Evolutionary conservation across 345 rosid species (phyloP).

Genomic region (Toxicodendron radicans): DNA sequence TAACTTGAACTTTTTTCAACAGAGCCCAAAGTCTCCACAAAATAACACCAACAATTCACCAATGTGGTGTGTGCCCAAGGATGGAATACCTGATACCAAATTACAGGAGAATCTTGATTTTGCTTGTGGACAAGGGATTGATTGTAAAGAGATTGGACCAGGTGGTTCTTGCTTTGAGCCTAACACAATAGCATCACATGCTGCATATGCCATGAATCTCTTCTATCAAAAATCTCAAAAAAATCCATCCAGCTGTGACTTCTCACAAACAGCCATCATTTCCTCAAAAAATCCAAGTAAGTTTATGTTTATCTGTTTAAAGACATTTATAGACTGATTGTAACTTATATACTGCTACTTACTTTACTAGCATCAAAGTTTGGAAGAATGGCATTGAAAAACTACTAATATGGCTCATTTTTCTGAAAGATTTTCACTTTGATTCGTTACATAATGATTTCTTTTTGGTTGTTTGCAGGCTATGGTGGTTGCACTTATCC

Average conservation of each 20-base stretch:
- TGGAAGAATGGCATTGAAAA: neutral
- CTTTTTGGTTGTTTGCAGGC: conserved; percentile 28
- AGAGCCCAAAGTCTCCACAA: conserved; percentile 22
- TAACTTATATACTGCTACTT: neutral
- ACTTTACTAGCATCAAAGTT: neutral
- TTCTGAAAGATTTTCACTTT: no score
- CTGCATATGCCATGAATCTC: conserved; percentile 91
- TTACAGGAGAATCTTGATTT: conserved; percentile 78
- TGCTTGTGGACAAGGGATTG: conserved; percentile 73
- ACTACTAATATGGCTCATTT: no score
- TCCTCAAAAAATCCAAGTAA: conserved; percentile 82
- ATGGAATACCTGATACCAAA: conserved; percentile 48
- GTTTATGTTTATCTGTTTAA: neutral
- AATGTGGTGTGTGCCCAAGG: conserved; percentile 71
- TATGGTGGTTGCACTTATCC: conserved; percentile 43
- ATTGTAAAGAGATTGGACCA: conserved; percentile 70
- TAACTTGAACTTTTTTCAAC: conserved; percentile 19
- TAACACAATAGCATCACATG: conserved; percentile 66
- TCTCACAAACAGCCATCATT: conserved; percentile 52
- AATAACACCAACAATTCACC: conserved; percentile 35
- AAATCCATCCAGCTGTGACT: conserved; percentile 63
- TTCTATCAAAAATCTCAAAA: conserved; percentile 53
- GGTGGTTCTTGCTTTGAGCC: conserved; percentile 90
- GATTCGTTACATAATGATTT: neutral
- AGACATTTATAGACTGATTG: neutral